Evolutionary conservation across 2,329 filamentous ascomycete species (phyloP), one percentile per base, ranked within the genome.

Genomic region (Fusarium irregulare): DNA sequence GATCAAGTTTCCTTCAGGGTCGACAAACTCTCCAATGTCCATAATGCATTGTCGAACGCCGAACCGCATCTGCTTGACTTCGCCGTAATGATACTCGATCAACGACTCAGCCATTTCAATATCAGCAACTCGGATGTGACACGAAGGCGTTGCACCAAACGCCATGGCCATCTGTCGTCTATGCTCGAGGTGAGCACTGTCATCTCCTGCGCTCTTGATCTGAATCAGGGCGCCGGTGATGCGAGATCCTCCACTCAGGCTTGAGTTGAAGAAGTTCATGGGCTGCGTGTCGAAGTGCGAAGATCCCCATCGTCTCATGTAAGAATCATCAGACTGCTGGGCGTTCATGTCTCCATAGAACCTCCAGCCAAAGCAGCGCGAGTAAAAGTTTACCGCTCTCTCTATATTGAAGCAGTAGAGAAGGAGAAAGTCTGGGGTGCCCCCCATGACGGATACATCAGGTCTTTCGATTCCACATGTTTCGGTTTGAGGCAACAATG

Each of bases 21-120:
- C 73, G 40, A 75, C 59, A 50, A 75, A 75, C 66, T 74, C 70
- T 34, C 71, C 66, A 58, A 75, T 69, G 47, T 75, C 73, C 73
- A 75, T 70, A 28, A 73, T 70, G 42, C 72, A 70, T 32, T 64
- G 60, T 57, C 71, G 70, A 57, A 75, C 64, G 9, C 73, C 73
- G 34, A 72, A 74, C 27, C 73, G 67, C 40, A 75, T 25, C 11
- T 66, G 65, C 56, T 71, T 73, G 55, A 75, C 62, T 51, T 71
- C 53, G 16, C 73, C 73, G 14, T 51, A 42, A 50, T 70, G 65
- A 13, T 50, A 34, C 37, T 75, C 71, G 44, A 75, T 66, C 60
- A 70, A 62, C 48, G 68, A 69, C 42, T 73, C 73, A 48, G 63
- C 68, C 27, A 50, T 57, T 37, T 64, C 70, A 37, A 75, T 68